Conservation (phyloP, 352 stramenopile genomes). For the Vaucheria bursata region DNA sequence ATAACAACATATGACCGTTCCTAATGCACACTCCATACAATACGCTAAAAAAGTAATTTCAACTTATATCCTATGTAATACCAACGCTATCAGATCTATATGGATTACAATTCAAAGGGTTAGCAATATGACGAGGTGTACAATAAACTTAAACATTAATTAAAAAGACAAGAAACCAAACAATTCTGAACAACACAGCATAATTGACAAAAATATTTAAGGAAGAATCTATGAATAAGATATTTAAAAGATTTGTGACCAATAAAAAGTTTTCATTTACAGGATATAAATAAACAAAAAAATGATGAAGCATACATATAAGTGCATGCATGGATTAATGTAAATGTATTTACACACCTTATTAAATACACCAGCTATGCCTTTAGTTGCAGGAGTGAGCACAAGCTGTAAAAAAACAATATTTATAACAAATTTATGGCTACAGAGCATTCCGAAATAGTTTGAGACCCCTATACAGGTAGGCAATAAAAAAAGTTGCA, state of each 20-base stretch:
- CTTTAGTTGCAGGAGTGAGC: slow-evolving; percentile 71
- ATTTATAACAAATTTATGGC: not conserved
- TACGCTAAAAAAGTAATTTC: not conserved
- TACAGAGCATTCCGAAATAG: too few species aligned
- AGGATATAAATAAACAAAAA: not conserved
- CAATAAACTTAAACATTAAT: not conserved
- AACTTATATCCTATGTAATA: not conserved
- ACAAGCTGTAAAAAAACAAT: slow-evolving; percentile 45
- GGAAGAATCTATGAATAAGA: not conserved
- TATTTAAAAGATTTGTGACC: not conserved
- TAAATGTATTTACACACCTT: slow-evolving; percentile 49
- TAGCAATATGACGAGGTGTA: not conserved
- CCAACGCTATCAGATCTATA: not conserved
- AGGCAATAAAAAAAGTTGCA: too few species aligned
- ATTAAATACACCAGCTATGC: slow-evolving; percentile 60
- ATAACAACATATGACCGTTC: too few species aligned
- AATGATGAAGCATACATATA: not conserved
- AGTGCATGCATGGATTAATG: not conserved
- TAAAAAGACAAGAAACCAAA: not conserved
- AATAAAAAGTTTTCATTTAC: not conserved
- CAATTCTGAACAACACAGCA: not conserved
- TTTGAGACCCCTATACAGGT: too few species aligned
- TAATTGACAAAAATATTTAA: not conserved
- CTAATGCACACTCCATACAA: too few species aligned
- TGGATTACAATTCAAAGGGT: not conserved